Evolutionary conservation across 2,329 filamentous ascomycete genomes (phyloP).

Genomic region (Talaromyces amestolkiae): DNA sequence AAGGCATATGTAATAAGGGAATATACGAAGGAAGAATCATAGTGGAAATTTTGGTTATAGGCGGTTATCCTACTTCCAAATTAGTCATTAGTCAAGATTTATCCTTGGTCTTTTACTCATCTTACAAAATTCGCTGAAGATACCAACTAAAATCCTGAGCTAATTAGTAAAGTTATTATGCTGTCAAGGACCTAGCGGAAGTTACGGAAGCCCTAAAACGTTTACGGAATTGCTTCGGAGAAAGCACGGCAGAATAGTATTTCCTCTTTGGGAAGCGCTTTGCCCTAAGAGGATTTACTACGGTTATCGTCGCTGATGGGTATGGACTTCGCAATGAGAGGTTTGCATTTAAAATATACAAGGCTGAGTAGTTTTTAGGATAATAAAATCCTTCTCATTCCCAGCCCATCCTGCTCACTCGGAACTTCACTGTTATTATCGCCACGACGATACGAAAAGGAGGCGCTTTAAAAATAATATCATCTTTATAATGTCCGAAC

Average conservation of each 20-base stretch:
- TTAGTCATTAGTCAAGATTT: background rate
- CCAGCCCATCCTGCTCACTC: background rate
- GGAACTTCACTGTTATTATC: background rate
- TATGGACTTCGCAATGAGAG: background rate
- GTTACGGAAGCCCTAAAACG: background rate
- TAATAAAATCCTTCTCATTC: background rate
- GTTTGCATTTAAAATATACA: background rate
- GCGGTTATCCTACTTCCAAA: background rate
- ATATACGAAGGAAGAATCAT: background rate
- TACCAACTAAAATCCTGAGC: background rate
- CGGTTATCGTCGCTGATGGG: background rate
- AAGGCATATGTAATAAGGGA: background rate
- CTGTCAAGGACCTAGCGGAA: background rate
- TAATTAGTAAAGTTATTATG: background rate
- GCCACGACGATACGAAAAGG: background rate
- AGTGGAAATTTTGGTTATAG: background rate
- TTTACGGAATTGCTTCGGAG: background rate
- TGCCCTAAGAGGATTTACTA: background rate
- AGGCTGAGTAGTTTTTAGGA: background rate
- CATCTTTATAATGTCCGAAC: background rate
- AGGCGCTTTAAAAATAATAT: background rate
- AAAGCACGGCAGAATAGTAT: background rate
- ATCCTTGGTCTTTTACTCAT: background rate
- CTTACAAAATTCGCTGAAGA: background rate
- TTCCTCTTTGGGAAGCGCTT: background rate